Evolutionary conservation across 2,329 filamentous ascomycete genomes (phyloP).

Genomic region (Plectosphaerella cucumerina): DNA sequence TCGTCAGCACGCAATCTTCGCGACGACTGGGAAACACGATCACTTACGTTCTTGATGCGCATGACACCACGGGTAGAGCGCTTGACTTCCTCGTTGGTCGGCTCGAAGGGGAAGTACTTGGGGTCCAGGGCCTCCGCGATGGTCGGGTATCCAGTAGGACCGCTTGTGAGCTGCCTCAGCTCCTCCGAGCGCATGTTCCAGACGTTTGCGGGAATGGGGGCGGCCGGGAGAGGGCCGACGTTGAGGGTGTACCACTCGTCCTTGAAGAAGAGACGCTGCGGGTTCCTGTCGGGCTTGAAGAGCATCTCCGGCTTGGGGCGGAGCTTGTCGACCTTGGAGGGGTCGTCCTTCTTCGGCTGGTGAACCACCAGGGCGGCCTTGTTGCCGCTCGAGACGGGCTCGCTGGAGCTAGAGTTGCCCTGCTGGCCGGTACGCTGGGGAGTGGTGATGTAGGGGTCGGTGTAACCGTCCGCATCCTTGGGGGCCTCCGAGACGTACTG

Average conservation of each 20-base stretch:
- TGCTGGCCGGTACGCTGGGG: too few species aligned
- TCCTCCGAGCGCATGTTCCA: constrained; percentile 26
- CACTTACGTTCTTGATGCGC: constrained; percentile 46
- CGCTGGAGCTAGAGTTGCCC: too few species aligned
- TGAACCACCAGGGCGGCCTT: too few species aligned
- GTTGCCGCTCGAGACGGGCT: too few species aligned
- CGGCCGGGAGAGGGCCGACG: background rate
- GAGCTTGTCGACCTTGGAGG: constrained; percentile 16
- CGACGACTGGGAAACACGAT: background rate
- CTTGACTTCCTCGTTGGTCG: constrained; percentile 15
- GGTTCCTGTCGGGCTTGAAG: background rate
- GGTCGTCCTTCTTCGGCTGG: constrained; percentile 6
- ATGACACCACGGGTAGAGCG: constrained; percentile 37
- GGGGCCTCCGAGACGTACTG: too few species aligned
- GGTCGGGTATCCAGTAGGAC: constrained; percentile 25
- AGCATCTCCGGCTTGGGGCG: background rate
- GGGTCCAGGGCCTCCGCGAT: constrained; percentile 28
- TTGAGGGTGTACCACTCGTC: background rate
- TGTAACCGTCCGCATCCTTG: too few species aligned
- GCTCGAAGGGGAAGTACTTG: constrained; percentile 40
- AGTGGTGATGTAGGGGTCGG: too few species aligned
- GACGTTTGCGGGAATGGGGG: constrained; percentile 13
- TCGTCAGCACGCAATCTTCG: constrained; percentile 1
- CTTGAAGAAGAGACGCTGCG: background rate
- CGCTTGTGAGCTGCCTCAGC: constrained; percentile 31